Conservation (phyloP, 1,284 basidiomycete species). For the Papiliotrema flavescens region DNA sequence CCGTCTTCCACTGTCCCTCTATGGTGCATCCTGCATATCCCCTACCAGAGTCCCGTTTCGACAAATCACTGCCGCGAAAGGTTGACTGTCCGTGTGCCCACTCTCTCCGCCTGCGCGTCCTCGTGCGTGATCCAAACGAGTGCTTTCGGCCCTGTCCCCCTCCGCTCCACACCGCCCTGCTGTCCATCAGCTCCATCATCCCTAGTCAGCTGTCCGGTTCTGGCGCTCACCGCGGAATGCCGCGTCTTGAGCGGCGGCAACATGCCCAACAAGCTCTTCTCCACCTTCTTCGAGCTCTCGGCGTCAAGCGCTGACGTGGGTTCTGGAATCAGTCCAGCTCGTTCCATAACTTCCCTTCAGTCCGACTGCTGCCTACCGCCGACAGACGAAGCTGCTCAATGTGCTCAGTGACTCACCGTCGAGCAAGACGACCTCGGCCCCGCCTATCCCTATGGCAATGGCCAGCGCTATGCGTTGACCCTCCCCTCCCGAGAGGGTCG, state of each 20-base stretch:
- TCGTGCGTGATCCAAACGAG: slow-evolving; percentile 85
- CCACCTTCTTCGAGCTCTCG: slow-evolving; percentile 62
- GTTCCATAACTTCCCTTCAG: not conserved
- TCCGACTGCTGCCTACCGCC: slow-evolving; percentile 1
- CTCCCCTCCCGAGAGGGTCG: slow-evolving; percentile 75
- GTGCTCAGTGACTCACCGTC: slow-evolving; percentile 60
- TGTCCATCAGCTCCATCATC: slow-evolving; percentile 1
- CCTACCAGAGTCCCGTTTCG: no score
- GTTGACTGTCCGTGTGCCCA: slow-evolving; percentile 58
- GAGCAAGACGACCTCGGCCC: slow-evolving; percentile 73
- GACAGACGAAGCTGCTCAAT: no score
- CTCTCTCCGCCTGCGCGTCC: slow-evolving; percentile 67
- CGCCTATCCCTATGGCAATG: slow-evolving; percentile 64
- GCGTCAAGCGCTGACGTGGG: slow-evolving; percentile 81
- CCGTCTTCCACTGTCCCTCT: not conserved
- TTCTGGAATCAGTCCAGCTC: slow-evolving; percentile 52
- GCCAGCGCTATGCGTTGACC: slow-evolving; percentile 74
- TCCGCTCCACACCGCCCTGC: slow-evolving; percentile 8
- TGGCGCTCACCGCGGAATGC: slow-evolving; percentile 10
- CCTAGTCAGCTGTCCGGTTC: not conserved
- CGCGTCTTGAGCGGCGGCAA: slow-evolving; percentile 40
- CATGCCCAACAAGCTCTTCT: slow-evolving; percentile 58
- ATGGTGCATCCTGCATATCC: no score
- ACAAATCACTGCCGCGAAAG: slow-evolving; percentile 1
- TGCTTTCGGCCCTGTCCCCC: slow-evolving; percentile 56